Evolutionary conservation across 805 yeast genomes (phyloP).

Genomic region (Barnettozyma sucrosica): DNA sequence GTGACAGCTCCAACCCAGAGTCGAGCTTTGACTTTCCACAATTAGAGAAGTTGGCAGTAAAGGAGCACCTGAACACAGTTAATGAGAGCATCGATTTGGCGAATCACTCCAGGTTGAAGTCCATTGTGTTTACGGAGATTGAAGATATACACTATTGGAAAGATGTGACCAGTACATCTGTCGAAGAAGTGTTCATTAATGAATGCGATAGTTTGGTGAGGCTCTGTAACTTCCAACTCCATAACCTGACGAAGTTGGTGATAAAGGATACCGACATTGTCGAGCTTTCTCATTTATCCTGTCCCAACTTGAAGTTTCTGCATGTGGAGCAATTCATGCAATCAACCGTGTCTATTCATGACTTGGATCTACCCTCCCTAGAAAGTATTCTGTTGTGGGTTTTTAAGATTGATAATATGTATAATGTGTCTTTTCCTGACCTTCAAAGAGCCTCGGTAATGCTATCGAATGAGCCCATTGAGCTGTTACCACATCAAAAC

Average conservation of each 20-base stretch:
- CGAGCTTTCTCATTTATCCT: slow-evolving; percentile 3
- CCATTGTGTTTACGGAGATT: slow-evolving; percentile 5
- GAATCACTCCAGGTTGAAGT: background rate
- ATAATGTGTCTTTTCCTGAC: slow-evolving; percentile 7
- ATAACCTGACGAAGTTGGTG: background rate
- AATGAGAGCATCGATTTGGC: slow-evolving; percentile 11
- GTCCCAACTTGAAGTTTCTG: slow-evolving; percentile 8
- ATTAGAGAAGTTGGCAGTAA: slow-evolving; percentile 3
- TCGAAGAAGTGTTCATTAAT: slow-evolving; percentile 4
- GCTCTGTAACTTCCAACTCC: slow-evolving; percentile 5
- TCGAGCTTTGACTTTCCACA: slow-evolving; percentile 8
- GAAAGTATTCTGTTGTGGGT: slow-evolving; percentile 11
- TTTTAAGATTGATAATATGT: slow-evolving; percentile 6
- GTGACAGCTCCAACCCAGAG: background rate
- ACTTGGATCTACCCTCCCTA: slow-evolving; percentile 12
- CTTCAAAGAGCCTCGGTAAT: slow-evolving; percentile 11
- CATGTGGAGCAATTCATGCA: slow-evolving; percentile 18
- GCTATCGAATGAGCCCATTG: slow-evolving; percentile 17
- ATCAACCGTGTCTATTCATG: slow-evolving; percentile 6
- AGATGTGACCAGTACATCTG: slow-evolving; percentile 6
- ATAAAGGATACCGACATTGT: slow-evolving; percentile 14
- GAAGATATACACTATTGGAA: slow-evolving; percentile 12
- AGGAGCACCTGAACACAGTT: slow-evolving; percentile 5
- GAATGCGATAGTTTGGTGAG: slow-evolving; percentile 8
- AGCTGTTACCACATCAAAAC: background rate